phyloP scores from a whole-genome alignment of 75 land plant genomes.

The Pinus taeda region DNA sequence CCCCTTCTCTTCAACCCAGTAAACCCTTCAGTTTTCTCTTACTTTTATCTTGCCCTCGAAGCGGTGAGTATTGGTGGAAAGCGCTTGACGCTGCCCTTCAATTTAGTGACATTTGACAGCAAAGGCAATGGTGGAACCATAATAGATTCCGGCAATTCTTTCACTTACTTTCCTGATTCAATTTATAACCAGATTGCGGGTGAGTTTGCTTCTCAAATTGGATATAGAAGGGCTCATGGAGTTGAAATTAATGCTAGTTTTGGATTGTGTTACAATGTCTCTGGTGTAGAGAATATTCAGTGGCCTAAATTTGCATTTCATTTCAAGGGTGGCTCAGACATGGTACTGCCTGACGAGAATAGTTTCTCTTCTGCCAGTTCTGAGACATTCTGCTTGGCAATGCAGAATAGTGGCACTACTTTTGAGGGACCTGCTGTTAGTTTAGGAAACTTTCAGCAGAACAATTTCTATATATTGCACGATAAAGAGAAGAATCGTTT shows the following conservation, averaged over 20 bases:
- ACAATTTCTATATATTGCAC: constrained; percentile 52
- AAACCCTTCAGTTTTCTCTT: constrained; percentile 8
- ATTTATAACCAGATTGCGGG: constrained; percentile 16
- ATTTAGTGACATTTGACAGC: constrained; percentile 10
- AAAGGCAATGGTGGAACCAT: constrained; percentile 55
- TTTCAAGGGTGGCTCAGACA: constrained; percentile 55
- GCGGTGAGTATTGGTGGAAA: constrained; percentile 39
- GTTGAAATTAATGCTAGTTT: constrained; percentile 36
- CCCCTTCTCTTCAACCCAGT: constrained; percentile 21
- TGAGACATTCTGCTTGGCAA: constrained; percentile 21
- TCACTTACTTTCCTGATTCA: constrained; percentile 26
- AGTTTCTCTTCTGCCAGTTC: constrained; percentile 19
- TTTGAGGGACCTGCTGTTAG: constrained; percentile 38
- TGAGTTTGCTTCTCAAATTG: constrained; percentile 24
- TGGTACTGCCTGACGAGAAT: constrained; percentile 45
- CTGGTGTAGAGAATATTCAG: constrained; percentile 3
- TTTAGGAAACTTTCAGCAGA: constrained; percentile 66
- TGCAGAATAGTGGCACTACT: constrained; percentile 12
- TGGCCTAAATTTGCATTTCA: constrained; percentile 35
- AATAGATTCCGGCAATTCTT: constrained; percentile 63
- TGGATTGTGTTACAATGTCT: constrained; percentile 38
- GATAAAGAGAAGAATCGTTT: constrained; percentile 53
- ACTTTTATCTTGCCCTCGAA: constrained; percentile 50
- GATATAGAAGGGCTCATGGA: constrained; percentile 11
- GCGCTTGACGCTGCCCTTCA: constrained; percentile 32